phyloP scores from a whole-genome alignment of 1,139 yeast genomes.

The Pichiaceae sp. region DNA sequence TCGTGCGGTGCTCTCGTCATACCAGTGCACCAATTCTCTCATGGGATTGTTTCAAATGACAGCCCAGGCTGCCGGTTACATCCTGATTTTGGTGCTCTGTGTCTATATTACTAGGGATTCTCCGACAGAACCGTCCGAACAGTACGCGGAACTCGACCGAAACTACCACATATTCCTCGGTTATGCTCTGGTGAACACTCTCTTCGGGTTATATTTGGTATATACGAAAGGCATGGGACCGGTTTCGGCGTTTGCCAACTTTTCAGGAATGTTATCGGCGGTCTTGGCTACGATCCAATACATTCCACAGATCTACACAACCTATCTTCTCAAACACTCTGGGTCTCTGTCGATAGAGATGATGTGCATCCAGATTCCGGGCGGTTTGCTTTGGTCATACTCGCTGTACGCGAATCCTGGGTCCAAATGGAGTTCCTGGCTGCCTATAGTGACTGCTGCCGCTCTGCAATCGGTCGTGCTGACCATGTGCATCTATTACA shows the following conservation, averaged over 20 bases:
- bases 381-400: slow-evolving; percentile 73
- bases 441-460: slow-evolving; percentile 72
- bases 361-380: slow-evolving; percentile 89
- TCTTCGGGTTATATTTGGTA: slow-evolving; percentile 2
- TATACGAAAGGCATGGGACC: not conserved
- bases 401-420: slow-evolving; percentile 66
- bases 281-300: slow-evolving; percentile 62
- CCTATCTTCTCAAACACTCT: slow-evolving; percentile 61
- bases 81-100: slow-evolving; percentile 49
- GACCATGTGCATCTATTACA: slow-evolving; percentile 39
- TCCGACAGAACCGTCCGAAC: slow-evolving; percentile 36
- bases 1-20: slow-evolving; percentile 28
- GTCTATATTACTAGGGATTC: slow-evolving; percentile 38
- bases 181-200: slow-evolving; percentile 16
- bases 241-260: slow-evolving; percentile 35
- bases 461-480: slow-evolving; percentile 50
- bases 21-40: slow-evolving; percentile 64
- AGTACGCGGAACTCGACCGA: slow-evolving; percentile 33
- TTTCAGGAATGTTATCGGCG: slow-evolving; percentile 58
- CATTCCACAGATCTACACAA: slow-evolving; percentile 72
- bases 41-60: slow-evolving; percentile 65
- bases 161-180: slow-evolving; percentile 28
- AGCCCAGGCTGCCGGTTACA: slow-evolving; percentile 58
- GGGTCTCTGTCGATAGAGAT: slow-evolving; percentile 75
- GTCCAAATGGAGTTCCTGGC: slow-evolving; percentile 83